Conservation (phyloP, 352 stramenopile genomes). For the Thalassiosira mediterranea region DNA sequence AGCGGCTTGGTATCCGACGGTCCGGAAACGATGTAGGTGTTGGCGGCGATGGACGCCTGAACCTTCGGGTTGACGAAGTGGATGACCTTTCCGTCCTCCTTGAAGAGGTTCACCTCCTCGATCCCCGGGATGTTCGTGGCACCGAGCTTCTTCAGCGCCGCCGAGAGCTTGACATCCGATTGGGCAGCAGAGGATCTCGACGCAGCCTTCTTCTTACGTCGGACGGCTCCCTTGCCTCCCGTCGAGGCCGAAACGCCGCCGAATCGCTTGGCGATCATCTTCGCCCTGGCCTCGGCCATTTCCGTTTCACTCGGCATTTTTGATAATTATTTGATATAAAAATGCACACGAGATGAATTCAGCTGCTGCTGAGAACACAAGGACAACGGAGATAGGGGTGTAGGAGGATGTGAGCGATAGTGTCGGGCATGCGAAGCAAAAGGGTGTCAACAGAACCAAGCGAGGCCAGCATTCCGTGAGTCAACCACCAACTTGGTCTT, state of each 20-base stretch:
- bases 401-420: too few relatives aligned
- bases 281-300: constrained; percentile 78
- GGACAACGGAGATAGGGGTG: too few relatives aligned
- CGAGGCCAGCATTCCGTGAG: too few relatives aligned
- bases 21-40: constrained; percentile 98
- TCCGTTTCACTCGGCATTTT: constrained; percentile 71
- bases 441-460: too few relatives aligned
- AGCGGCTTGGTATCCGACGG: constrained; percentile 94
- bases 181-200: constrained; percentile 90
- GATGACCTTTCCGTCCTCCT: constrained; percentile 98
- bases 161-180: constrained; percentile 97
- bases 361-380: constrained; percentile 1
- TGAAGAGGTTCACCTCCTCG: constrained; percentile 99
- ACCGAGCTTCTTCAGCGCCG: constrained; percentile 97
- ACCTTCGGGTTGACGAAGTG: constrained; percentile 98
- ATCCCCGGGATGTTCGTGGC: constrained; percentile 98
- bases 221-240: constrained; percentile 93
- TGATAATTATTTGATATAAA: constrained; percentile 22
- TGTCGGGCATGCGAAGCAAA: too few relatives aligned
- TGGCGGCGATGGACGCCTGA: constrained; percentile 95
- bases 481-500: too few relatives aligned
- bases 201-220: constrained; percentile 96
- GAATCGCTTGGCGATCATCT: constrained; percentile 89
- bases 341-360: constrained; percentile 7
- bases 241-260: constrained; percentile 87